Percentiles rank a stretch among this genome's conserved stretches.
These are phyloP conservation scores for Pterula multifida DNA, from an alignment of 1,284 basidiomycete species.

Conservation along the genomic window DNA sequence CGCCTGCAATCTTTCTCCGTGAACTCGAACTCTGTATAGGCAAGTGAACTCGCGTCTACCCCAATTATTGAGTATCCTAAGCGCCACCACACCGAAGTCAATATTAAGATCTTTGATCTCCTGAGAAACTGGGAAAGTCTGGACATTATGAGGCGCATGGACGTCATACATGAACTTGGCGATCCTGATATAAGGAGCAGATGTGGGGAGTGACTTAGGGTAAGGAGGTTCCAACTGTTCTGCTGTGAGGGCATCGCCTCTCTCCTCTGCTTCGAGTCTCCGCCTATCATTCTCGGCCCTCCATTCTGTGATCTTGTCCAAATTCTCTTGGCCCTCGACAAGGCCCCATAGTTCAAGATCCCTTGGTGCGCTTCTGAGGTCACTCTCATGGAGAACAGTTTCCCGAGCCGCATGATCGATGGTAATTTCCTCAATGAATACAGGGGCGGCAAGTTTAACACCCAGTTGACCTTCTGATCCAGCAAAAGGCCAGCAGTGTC, in stretches of 20 bases:
- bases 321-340: constrained; percentile 66
- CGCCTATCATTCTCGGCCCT: constrained; percentile 25
- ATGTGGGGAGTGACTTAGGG: constrained; percentile 40
- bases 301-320: constrained; percentile 44
- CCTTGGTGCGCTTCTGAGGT: constrained; percentile 70
- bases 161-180: constrained; percentile 77
- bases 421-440: constrained; percentile 66
- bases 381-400: constrained; percentile 42
- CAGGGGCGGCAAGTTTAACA: constrained; percentile 61
- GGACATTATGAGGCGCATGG: constrained; percentile 53
- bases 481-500: constrained; percentile 89
- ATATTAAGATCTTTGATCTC: constrained; percentile 59
- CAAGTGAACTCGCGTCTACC: constrained; percentile 79
- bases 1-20: constrained; percentile 30
- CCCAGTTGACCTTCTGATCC: constrained; percentile 74
- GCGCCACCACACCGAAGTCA: constrained; percentile 72
- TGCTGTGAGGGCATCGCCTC: constrained; percentile 21
- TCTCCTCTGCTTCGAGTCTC: constrained; percentile 24
- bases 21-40: constrained; percentile 79
- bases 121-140: constrained; percentile 73
- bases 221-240: constrained; percentile 28
- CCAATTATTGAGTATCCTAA: constrained; percentile 79
- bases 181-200: constrained; percentile 57
- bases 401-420: constrained; percentile 82
- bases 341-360: constrained; percentile 86